Conservation (phyloP, 805 yeast species). For the Barnettozyma vustinii region DNA sequence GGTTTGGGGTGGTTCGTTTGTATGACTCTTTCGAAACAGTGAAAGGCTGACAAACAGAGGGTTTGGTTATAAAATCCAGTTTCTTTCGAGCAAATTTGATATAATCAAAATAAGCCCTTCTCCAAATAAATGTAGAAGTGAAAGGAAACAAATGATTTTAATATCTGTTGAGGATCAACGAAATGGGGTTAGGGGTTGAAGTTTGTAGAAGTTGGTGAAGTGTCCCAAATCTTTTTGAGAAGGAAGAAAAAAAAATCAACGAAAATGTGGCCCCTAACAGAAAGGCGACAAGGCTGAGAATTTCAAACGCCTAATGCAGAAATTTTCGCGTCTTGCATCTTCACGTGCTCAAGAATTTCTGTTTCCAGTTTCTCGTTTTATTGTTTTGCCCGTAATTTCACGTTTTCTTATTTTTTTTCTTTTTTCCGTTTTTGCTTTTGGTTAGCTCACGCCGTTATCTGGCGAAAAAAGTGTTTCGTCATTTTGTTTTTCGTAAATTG, state of each 20-base stretch:
- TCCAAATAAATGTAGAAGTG: slow-evolving; percentile 3
- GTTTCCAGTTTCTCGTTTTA: neutral
- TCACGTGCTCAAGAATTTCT: neutral
- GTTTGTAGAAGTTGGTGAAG: neutral
- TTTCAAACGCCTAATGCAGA: neutral
- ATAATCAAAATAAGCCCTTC: slow-evolving; percentile 6
- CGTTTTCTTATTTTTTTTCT: neutral
- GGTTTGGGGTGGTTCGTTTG: slow-evolving; percentile 1
- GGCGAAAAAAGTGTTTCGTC: neutral
- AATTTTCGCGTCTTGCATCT: neutral
- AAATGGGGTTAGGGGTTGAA: neutral
- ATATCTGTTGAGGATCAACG: slow-evolving; percentile 9
- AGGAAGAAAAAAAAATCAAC: neutral
- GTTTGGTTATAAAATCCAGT: slow-evolving; percentile 16
- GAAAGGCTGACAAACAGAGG: slow-evolving; percentile 4
- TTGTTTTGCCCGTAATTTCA: neutral
- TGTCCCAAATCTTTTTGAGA: neutral
- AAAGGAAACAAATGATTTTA: slow-evolving; percentile 8
- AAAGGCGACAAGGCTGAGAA: neutral
- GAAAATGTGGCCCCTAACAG: slow-evolving; percentile 2
- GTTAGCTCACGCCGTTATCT: neutral
- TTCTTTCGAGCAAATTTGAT: slow-evolving; percentile 21
- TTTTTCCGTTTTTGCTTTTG: neutral
- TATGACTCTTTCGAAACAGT: slow-evolving; percentile 1
- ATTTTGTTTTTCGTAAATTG: neutral